phyloP scores from a whole-genome alignment of 805 yeast genomes.

The Ogataea pilisensis region DNA sequence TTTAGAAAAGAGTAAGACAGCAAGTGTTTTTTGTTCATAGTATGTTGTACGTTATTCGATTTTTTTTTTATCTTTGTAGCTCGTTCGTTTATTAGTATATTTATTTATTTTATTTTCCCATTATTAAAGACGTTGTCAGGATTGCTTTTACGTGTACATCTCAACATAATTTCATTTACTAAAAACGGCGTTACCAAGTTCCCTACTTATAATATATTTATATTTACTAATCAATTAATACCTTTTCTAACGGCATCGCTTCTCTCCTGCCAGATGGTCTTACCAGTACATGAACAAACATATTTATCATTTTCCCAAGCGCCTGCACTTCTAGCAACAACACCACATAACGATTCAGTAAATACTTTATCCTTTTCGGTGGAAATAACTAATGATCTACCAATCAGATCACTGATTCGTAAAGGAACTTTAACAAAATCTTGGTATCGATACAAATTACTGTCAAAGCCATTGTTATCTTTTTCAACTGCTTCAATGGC shows the following conservation, averaged over 20 bases:
- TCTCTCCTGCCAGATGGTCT: slow-evolving; percentile 94
- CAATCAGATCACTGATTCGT: slow-evolving; percentile 59
- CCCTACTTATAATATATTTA: no score
- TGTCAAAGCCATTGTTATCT: slow-evolving; percentile 26
- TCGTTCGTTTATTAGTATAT: neutral
- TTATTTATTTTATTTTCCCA: no score
- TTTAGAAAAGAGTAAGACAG: no score
- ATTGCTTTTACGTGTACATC: no score
- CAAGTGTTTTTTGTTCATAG: no score
- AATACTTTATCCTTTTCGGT: slow-evolving; percentile 35
- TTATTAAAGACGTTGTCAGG: no score
- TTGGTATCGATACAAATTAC: slow-evolving; percentile 37
- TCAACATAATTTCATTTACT: no score
- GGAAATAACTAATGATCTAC: slow-evolving; percentile 58
- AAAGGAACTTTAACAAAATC: slow-evolving; percentile 44
- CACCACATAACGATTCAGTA: slow-evolving; percentile 63
- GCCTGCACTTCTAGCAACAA: slow-evolving; percentile 94
- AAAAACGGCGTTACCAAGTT: no score
- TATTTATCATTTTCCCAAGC: slow-evolving; percentile 93
- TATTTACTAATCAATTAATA: slow-evolving; percentile 28
- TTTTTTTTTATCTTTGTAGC: neutral
- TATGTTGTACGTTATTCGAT: no score
- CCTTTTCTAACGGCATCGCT: slow-evolving; percentile 68
- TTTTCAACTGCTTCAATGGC: slow-evolving; percentile 36
- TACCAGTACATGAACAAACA: slow-evolving; percentile 93